phyloP scores from a whole-genome alignment of 805 yeast species.

The Ogataea salicorniae region DNA sequence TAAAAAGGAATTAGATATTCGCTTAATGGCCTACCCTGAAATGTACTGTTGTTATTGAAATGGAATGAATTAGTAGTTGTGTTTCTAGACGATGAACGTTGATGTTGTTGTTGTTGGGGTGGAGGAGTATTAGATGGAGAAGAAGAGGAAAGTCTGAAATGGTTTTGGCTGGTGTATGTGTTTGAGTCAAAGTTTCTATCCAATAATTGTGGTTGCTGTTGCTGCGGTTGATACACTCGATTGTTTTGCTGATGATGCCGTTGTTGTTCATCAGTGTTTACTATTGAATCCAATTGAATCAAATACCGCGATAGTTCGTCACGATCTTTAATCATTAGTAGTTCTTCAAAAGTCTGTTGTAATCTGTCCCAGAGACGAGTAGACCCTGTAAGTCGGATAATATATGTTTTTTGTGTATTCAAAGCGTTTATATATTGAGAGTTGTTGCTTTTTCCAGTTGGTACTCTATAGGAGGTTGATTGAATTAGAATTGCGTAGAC shows the following conservation, averaged over 20 bases:
- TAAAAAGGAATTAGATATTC: conserved; percentile 29
- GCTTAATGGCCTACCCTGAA: conserved; percentile 22
- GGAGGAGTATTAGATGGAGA: background rate
- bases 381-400: conserved; percentile 5
- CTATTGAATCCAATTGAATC: conserved; percentile 16
- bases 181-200: background rate
- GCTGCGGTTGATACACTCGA: no score
- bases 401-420: conserved; percentile 5
- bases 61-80: background rate
- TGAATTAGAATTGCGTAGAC: conserved; percentile 8
- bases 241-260: no score
- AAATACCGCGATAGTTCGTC: conserved; percentile 20
- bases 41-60: background rate
- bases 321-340: conserved; percentile 9
- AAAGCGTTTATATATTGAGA: conserved; percentile 4
- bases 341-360: conserved; percentile 18
- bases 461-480: conserved; percentile 3
- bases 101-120: conserved; percentile 1
- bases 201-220: background rate
- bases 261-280: background rate
- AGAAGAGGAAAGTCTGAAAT: conserved; percentile 5
- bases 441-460: background rate
- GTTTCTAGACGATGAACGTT: conserved; percentile 8
- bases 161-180: background rate
- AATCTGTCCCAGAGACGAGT: conserved; percentile 14